These are phyloP conservation scores for Penicillium angulare DNA, from an alignment of 495 filamentous ascomycete species.

Conservation along the genomic window DNA sequence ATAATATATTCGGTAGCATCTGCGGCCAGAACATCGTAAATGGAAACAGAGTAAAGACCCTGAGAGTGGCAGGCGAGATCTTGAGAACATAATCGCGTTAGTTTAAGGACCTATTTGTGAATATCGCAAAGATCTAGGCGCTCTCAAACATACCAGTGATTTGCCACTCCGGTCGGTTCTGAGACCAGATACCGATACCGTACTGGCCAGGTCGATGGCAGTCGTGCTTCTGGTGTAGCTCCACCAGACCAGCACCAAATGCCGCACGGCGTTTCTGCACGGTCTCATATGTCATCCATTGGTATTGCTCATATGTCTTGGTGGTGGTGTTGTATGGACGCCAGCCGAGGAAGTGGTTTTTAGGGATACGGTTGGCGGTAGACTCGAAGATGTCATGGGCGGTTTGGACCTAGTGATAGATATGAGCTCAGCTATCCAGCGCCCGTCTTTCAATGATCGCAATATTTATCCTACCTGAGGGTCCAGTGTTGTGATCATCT, in stretches of 20 bases:
- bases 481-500: constrained; percentile 70
- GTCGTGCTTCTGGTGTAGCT: constrained; percentile 72
- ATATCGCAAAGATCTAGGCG: neutral
- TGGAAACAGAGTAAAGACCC: constrained; percentile 83
- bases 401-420: constrained; percentile 54
- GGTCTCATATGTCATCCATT: constrained; percentile 81
- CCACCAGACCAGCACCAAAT: constrained; percentile 82
- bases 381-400: constrained; percentile 81
- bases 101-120: neutral
- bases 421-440: neutral
- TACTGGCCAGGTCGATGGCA: constrained; percentile 63
- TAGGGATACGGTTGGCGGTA: constrained; percentile 58
- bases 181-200: constrained; percentile 89
- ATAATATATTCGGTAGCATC: constrained; percentile 93
- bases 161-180: constrained; percentile 98
- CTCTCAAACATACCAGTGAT: constrained; percentile 61
- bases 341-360: constrained; percentile 69
- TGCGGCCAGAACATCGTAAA: constrained; percentile 93
- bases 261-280: constrained; percentile 77
- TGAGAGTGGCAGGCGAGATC: constrained; percentile 91
- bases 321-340: constrained; percentile 74
- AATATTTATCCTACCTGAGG: constrained; percentile 53
- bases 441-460: neutral
- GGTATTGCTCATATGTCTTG: constrained; percentile 73
- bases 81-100: constrained; percentile 34